Percentiles rank a stretch among this genome's conserved stretches.
phyloP scores from a whole-genome alignment of 805 yeast genomes.

The Myxozyma monticola region DNA sequence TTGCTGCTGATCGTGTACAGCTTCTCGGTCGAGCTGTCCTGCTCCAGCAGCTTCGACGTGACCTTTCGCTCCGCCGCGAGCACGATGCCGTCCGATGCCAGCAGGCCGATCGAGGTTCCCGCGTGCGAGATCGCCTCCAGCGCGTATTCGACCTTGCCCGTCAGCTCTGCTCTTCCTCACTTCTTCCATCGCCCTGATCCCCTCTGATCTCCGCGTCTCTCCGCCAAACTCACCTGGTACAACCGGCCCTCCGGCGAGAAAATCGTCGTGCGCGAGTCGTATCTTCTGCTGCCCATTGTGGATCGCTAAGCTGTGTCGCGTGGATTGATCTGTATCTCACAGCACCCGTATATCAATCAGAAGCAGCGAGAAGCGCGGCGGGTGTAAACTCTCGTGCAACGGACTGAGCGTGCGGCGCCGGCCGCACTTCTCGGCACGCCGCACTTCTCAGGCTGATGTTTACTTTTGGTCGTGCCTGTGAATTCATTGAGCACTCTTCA shows the following conservation, averaged over 20 bases:
- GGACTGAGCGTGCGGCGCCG: no score
- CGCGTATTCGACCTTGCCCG: constrained; percentile 78
- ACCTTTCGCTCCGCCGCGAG: constrained; percentile 96
- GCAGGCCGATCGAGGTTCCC: constrained; percentile 77
- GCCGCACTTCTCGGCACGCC: no score
- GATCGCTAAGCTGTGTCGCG: no score
- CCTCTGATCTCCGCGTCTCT: background rate
- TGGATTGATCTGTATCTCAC: no score
- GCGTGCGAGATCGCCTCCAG: constrained; percentile 85
- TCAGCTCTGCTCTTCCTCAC: background rate
- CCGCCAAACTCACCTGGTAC: constrained; percentile 63
- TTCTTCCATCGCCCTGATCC: background rate
- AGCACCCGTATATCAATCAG: no score
- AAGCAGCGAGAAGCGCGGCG: no score
- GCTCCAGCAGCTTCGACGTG: constrained; percentile 87
- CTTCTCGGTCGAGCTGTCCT: constrained; percentile 91
- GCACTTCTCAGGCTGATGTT: no score
- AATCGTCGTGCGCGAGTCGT: constrained; percentile 98
- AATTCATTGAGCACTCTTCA: no score
- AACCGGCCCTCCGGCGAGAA: constrained; percentile 98
- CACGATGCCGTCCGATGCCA: constrained; percentile 83
- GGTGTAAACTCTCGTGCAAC: no score
- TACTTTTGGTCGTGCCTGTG: no score
- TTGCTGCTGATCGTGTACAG: constrained; percentile 73
- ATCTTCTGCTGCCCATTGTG: no score